phyloP scores from a whole-genome alignment of 1,284 basidiomycete species.

The Tylopilus sp. region DNA sequence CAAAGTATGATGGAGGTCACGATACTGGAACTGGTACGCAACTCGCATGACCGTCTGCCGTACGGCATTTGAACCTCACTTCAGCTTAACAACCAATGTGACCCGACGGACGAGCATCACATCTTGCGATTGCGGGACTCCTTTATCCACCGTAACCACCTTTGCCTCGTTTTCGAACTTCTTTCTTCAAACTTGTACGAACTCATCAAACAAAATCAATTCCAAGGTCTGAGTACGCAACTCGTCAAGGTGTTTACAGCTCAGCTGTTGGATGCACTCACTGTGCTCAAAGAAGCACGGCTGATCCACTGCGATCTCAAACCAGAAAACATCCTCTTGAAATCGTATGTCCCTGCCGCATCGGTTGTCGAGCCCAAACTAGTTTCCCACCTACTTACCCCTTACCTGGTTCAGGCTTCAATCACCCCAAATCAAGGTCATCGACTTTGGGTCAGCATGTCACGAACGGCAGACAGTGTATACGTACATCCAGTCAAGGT shows the following conservation, averaged over 20 bases:
- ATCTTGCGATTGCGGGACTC: slow-evolving; percentile 94
- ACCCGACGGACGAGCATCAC: slow-evolving; percentile 94
- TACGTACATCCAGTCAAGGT: slow-evolving; percentile 98
- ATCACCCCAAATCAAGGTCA: slow-evolving; percentile 98
- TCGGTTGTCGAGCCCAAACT: slow-evolving; percentile 3
- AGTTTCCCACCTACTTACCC: too few relatives aligned
- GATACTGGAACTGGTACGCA: slow-evolving; percentile 86
- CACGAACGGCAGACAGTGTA: slow-evolving; percentile 99
- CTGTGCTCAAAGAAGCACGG: slow-evolving; percentile 90
- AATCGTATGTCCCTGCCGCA: slow-evolving; percentile 62
- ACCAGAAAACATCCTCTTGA: slow-evolving; percentile 93
- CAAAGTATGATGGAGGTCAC: slow-evolving; percentile 99
- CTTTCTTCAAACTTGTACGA: slow-evolving; percentile 98
- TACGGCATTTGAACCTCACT: background rate
- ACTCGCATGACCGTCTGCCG: background rate
- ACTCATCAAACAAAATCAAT: slow-evolving; percentile 99
- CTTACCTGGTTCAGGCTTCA: slow-evolving; percentile 64
- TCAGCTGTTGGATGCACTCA: slow-evolving; percentile 90
- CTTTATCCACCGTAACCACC: slow-evolving; percentile 95
- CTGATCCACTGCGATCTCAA: slow-evolving; percentile 99
- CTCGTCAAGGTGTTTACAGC: slow-evolving; percentile 98
- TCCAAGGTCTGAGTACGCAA: slow-evolving; percentile 94
- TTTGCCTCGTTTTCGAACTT: slow-evolving; percentile 97
- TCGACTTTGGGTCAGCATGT: slow-evolving; percentile 98
- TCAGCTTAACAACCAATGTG: slow-evolving; percentile 88